These are phyloP conservation scores for Suhomyces bolitotheri DNA, from an alignment of 1,139 yeast species.

Conservation along the genomic window DNA sequence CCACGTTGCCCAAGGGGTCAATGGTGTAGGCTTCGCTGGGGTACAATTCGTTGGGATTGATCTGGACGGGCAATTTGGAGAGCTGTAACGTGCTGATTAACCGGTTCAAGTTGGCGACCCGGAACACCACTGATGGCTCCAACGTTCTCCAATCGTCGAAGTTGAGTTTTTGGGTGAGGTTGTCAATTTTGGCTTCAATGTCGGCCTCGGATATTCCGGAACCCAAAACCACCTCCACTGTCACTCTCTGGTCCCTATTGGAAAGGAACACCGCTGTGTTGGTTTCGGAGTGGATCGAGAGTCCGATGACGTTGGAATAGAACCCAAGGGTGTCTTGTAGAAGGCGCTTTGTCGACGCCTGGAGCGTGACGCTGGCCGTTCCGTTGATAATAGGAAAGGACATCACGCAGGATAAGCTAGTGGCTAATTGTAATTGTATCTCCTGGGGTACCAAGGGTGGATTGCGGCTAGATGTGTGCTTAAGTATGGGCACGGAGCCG, in stretches of 20 bases:
- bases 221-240: constrained; percentile 30
- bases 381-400: constrained; percentile 49
- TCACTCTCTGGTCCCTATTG: constrained; percentile 32
- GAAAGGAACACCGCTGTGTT: constrained; percentile 30
- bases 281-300: constrained; percentile 31
- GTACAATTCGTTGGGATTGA: constrained; percentile 60
- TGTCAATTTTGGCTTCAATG: constrained; percentile 25
- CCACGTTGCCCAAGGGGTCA: constrained; percentile 66
- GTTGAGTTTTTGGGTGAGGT: constrained; percentile 28
- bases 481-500: not conserved
- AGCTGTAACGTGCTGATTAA: constrained; percentile 35
- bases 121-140: constrained; percentile 42
- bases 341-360: constrained; percentile 40
- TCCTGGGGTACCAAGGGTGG: not conserved
- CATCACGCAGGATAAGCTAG: constrained; percentile 14
- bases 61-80: constrained; percentile 31
- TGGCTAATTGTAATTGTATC: not conserved
- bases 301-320: constrained; percentile 48
- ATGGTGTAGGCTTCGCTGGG: constrained; percentile 68
- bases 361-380: constrained; percentile 45
- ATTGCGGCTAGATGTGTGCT: not conserved
- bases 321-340: constrained; percentile 44
- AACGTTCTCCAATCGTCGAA: constrained; percentile 54
- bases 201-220: constrained; percentile 27
- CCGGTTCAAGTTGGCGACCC: constrained; percentile 34